These are phyloP conservation scores for Leccinum imitatum DNA, from an alignment of 768 basidiomycete genomes.

Conservation along the genomic window DNA sequence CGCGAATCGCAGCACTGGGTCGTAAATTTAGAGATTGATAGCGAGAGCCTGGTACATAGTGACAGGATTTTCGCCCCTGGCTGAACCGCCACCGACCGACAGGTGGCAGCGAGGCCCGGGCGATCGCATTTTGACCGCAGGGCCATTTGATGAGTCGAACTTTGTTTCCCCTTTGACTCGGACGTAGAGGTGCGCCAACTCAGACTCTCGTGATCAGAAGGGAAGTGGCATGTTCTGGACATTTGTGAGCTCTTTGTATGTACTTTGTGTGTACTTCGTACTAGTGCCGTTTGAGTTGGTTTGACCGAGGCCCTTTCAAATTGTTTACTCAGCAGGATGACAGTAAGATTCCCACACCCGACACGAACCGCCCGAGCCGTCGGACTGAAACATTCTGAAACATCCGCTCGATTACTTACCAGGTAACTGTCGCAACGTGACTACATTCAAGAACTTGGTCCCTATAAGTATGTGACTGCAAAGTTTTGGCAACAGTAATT, in stretches of 20 bases:
- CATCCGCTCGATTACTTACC: neutral
- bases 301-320: neutral
- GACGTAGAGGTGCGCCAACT: neutral
- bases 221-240: neutral
- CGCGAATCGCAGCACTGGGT: neutral
- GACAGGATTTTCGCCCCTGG: neutral
- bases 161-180: neutral
- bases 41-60: neutral
- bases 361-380: neutral
- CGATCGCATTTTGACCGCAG: neutral
- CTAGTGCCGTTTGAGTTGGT: no score
- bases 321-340: neutral
- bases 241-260: neutral
- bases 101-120: neutral
- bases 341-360: neutral
- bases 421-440: neutral
- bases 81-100: no score
- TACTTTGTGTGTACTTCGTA: no score
- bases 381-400: neutral
- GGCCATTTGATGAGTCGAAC: neutral
- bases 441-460: neutral
- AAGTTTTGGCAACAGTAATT: neutral
- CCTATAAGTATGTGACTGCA: no score
- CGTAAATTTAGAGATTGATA: neutral
- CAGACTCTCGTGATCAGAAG: neutral